phyloP scores from a whole-genome alignment of 2,329 filamentous ascomycete genomes.

The Pseudocercospora ulei region DNA sequence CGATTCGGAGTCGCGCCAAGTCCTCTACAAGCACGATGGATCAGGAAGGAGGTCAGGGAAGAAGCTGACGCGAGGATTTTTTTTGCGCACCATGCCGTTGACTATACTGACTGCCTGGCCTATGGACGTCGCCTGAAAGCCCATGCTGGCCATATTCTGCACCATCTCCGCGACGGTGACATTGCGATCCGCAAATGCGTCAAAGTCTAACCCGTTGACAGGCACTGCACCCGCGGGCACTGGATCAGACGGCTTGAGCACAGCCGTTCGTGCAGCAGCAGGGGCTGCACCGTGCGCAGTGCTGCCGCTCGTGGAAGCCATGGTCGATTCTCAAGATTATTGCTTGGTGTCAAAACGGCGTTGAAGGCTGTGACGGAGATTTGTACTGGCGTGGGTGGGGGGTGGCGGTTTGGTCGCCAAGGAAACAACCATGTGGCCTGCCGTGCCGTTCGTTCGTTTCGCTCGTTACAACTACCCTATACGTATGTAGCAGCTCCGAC shows the following conservation, averaged over 20 bases:
- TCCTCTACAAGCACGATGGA: slow-evolving; percentile 46
- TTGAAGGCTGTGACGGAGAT: no score
- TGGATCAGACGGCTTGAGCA: slow-evolving; percentile 72
- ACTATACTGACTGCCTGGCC: slow-evolving; percentile 84
- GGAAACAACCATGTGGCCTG: slow-evolving; percentile 4
- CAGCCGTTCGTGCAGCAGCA: slow-evolving; percentile 56
- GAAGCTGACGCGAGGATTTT: slow-evolving; percentile 7
- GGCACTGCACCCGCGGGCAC: slow-evolving; percentile 68
- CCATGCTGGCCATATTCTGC: slow-evolving; percentile 74
- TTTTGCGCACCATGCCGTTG: slow-evolving; percentile 74
- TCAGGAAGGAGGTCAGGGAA: slow-evolving; percentile 4
- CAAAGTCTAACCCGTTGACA: slow-evolving; percentile 88
- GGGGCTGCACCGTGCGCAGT: slow-evolving; percentile 37
- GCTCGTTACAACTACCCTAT: no score
- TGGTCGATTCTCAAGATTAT: slow-evolving; percentile 10
- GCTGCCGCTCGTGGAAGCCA: slow-evolving; percentile 17
- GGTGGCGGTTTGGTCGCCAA: slow-evolving; percentile 6
- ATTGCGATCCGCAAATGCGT: slow-evolving; percentile 61
- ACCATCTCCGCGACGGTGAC: slow-evolving; percentile 82
- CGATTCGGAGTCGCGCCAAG: slow-evolving; percentile 71
- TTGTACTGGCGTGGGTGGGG: no score
- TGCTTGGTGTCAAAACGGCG: slow-evolving; percentile 7
- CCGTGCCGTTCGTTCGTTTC: no score
- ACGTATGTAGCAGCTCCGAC: no score
- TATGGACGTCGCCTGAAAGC: slow-evolving; percentile 70